Base-by-base conservation (phyloP, 345 rosid species). In the Euphorbia tirucalli region DNA sequence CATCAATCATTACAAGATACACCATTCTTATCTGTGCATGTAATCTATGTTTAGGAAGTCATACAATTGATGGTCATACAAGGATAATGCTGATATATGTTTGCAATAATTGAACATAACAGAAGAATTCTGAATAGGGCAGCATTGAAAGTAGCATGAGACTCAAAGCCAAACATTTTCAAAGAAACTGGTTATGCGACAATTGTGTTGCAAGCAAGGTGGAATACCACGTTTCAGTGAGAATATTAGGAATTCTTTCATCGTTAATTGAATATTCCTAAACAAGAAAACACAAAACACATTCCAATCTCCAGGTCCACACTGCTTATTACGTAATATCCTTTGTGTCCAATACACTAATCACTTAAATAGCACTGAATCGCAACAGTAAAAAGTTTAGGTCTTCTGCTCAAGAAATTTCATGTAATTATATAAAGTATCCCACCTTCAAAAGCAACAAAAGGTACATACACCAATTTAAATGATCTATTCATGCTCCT, bases 1-100 rank as follows among this genome's bases (percentile, higher is more conserved):
- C 16, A 66, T 73, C 46, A 59, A 79, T 27, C 49, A 54, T 21
- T 70, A 35, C 25, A 9, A 64, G 31, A 24, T 21, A 69, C 75
- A 43, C 28, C 27, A 22, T 54, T 57, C 52, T 58, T 64, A 65
- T 27, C n/a, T 31, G 22, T 16, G 37, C 43, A 67, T 3, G 14
- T 68, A 71, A 59, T 41, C 31, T 28, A 24, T 30, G 24, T 22
- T 39, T 61, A n/a, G 7, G 32, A 56, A 37, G 37, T 28, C 37
- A 58, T 11, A 22, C n/a, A 19, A 27, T 48, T 71, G 46, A 21
- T 18, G 24, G 50, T 50, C 25, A 48, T 61, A 8, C 13, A 60
- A 2, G 32, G 11, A 15, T 30, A 32, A 15, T 61, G 43, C 7
- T 19, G n/a, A 21, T 61, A 61, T 18, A 48, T 11, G 39, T 35